A percentile compares a stretch with the other conserved stretches of the same genome.
Conservation (phyloP, 352 stramenopile genomes). For the Blastocystis sp. region DNA sequence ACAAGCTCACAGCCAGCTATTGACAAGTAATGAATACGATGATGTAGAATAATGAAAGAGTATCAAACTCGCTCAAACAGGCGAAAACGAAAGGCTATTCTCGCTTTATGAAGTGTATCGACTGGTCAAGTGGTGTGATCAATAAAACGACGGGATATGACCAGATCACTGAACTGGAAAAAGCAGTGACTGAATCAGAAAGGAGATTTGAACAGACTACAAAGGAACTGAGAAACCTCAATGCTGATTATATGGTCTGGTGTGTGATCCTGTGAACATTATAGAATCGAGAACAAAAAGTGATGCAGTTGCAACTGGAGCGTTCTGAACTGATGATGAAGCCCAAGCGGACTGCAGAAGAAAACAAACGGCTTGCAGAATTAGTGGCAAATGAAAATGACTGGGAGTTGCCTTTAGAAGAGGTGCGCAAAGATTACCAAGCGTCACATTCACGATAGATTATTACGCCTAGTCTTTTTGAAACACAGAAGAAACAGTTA, state of each 20-base stretch:
- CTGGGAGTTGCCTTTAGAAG: slow-evolving; percentile 18
- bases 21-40: background rate
- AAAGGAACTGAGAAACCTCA: slow-evolving; percentile 9
- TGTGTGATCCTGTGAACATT: background rate
- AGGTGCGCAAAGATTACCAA: slow-evolving; percentile 14
- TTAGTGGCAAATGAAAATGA: slow-evolving; percentile 45
- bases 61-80: background rate
- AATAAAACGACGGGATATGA: slow-evolving; percentile 41
- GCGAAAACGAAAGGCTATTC: background rate
- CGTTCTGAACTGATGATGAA: slow-evolving; percentile 29
- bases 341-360: slow-evolving; percentile 2
- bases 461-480: slow-evolving; percentile 13
- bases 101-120: background rate
- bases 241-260: background rate
- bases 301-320: slow-evolving; percentile 44
- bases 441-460: background rate
- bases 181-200: slow-evolving; percentile 38
- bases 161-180: slow-evolving; percentile 26
- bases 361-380: slow-evolving; percentile 33
- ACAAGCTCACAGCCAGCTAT: background rate
- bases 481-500: slow-evolving; percentile 24
- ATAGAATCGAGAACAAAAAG: slow-evolving; percentile 29
- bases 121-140: background rate
- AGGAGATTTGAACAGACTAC: slow-evolving; percentile 10
- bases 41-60: background rate